These are phyloP conservation scores for Hordeum vulgare DNA, from an alignment of 176 grass and related monocot genomes.

Conservation along the genomic window MorexV3_pseudomolecules_assembly NC_058522.1:524136709-524137208, in stretches of 20 bases:
- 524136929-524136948: constrained; percentile 41
- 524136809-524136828: constrained; percentile 32
- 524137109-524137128: constrained; percentile 63
- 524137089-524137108: constrained; percentile 75
- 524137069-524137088: constrained; percentile 80
- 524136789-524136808: constrained; percentile 73
- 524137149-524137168: constrained; percentile 40
- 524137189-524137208: not conserved
- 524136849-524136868: constrained; percentile 18
- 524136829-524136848: constrained; percentile 25
- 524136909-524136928: constrained; percentile 18
- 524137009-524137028: constrained; percentile 48
- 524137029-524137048: constrained; percentile 17
- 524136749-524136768: constrained; percentile 28
- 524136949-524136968: constrained; percentile 27
- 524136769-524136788: constrained; percentile 93
- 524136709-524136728: no score
- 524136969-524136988: constrained; percentile 27
- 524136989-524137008: not conserved
- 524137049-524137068: constrained; percentile 43
- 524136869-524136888: constrained; percentile 35
- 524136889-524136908: constrained; percentile 10
- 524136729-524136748: no score
- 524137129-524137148: no score
- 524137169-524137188: constrained; percentile 46